A percentile compares a stretch with the other conserved stretches of the same genome.
These are phyloP conservation scores for Lactarius evosmus DNA, from an alignment of 768 basidiomycete species.

Conservation along the genomic window DNA sequence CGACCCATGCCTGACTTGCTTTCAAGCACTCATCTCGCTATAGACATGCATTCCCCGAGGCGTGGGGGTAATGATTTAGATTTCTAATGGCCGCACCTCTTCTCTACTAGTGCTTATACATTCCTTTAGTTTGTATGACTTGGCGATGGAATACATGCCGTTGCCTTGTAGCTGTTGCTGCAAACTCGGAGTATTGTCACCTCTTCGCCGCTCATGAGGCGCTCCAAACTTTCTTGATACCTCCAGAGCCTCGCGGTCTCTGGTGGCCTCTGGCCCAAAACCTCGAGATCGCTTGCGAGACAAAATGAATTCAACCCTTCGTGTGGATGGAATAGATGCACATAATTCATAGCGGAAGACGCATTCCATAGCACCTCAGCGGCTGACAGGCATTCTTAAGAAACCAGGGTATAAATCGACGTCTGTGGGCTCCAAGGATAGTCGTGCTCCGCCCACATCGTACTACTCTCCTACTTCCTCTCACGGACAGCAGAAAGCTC, in stretches of 20 bases:
- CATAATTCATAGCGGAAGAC: neutral
- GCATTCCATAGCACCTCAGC: slow-evolving; percentile 3
- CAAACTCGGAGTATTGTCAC: neutral
- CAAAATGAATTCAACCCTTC: neutral
- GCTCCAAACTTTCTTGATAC: neutral
- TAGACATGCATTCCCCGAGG: slow-evolving; percentile 8
- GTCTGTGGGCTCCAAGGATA: neutral
- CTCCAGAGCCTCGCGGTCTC: neutral
- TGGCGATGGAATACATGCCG: slow-evolving; percentile 7
- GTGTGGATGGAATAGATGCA: neutral
- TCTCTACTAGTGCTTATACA: slow-evolving; percentile 1
- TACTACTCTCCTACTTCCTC: neutral
- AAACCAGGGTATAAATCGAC: slow-evolving; percentile 7
- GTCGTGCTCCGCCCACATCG: neutral
- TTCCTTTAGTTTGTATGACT: slow-evolving; percentile 5
- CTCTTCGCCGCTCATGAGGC: neutral
- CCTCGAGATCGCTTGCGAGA: neutral
- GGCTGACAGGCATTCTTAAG: slow-evolving; percentile 4
- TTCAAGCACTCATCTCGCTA: neutral
- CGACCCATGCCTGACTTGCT: slow-evolving; percentile 6
- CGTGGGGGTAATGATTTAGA: slow-evolving; percentile 2
- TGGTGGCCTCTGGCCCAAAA: neutral
- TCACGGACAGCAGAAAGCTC: neutral
- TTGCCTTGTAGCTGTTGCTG: neutral
- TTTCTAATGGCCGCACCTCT: neutral